These are phyloP conservation scores for Strigomonas culicis DNA, from an alignment of 208 protist genomes.

Conservation along the genomic window DNA sequence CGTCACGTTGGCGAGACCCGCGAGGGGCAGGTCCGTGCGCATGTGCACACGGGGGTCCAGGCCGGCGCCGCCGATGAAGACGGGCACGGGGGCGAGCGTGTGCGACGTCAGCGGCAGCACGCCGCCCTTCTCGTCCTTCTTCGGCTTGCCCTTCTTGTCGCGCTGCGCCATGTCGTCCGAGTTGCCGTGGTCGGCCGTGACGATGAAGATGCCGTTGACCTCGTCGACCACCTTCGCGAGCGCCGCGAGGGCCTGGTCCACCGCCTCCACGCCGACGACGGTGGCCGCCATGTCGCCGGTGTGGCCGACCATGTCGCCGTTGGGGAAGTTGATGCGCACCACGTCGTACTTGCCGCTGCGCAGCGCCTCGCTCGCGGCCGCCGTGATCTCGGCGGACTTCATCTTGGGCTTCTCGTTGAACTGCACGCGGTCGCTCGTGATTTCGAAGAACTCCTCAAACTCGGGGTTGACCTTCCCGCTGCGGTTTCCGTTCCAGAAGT, in stretches of 20 bases:
- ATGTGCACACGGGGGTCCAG: constrained; percentile 80
- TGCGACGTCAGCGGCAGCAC: constrained; percentile 90
- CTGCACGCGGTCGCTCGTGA: constrained; percentile 88
- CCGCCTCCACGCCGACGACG: constrained; percentile 67
- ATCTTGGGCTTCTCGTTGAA: constrained; percentile 94
- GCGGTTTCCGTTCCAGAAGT: constrained; percentile 97
- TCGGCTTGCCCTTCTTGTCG: constrained; percentile 90
- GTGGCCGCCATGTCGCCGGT: constrained; percentile 90
- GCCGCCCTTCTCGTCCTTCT: constrained; percentile 58
- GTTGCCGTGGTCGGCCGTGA: constrained; percentile 96
- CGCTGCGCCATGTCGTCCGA: constrained; percentile 94
- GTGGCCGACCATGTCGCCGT: constrained; percentile 97
- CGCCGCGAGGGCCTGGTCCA: constrained; percentile 81
- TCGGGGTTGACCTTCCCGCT: constrained; percentile 87
- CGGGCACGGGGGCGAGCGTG: constrained; percentile 90
- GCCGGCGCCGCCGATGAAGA: constrained; percentile 87
- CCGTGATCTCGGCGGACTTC: constrained; percentile 93
- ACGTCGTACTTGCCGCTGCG: constrained; percentile 89
- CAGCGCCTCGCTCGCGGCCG: constrained; percentile 83
- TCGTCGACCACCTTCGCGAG: constrained; percentile 84
- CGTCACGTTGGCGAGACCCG: constrained; percentile 92
- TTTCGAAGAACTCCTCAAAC: constrained; percentile 90
- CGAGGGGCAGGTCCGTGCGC: constrained; percentile 77
- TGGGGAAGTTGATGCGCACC: constrained; percentile 94
- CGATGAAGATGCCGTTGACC: constrained; percentile 82